Evolutionary conservation across 1,139 yeast species (phyloP), one percentile per base, ranked within the genome.

Genomic region (Ogataea hybrid): DNA sequence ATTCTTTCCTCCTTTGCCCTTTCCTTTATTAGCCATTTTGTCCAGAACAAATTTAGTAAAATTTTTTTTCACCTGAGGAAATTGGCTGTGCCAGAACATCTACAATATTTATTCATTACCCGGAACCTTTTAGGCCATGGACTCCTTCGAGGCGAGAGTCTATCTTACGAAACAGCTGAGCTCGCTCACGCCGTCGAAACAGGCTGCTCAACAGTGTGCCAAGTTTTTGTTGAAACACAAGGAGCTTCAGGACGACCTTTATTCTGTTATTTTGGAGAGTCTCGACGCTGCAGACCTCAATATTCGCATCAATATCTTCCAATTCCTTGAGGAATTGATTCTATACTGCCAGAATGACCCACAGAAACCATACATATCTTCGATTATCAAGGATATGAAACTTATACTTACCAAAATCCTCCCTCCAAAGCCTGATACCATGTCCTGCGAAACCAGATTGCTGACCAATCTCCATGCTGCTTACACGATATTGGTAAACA

Each of bases 111-210:
- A 32, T 22, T 28, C 27, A 28, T 43, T 43, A 39, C 46, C 41
- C 43, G 43, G 43, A 43, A 37, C 30, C 35, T 31, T 32, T 12
- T 20, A 16, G 29, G 30, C 30, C 21, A 84, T 85, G 92, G 95
- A 85, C 57, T 79, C 92, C 1, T 84, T 85, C 61, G 94, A 84
- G 58, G 85, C 88, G 2, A 75, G 88, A 44, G 67, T 84, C 35
- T 82, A 81, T 59, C 81, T 88, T 53, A 68, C 75, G 12, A 84
- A 79, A 56, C 71, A 78, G 35, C 69, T 88, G 30, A 70, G 78
- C 48, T 60, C 69, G 6, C 67, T 88, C 37, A 80, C 78, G 37
- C 89, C 95, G 0, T 75, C 89, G 3, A 68, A 74, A 11, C 76
- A 74, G 44, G 71, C 74, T 21, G 70, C 84, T 17, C 68, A 69